Evolutionary conservation across 768 basidiomycete species (phyloP).

Genomic region (Collybia nuda): DNA sequence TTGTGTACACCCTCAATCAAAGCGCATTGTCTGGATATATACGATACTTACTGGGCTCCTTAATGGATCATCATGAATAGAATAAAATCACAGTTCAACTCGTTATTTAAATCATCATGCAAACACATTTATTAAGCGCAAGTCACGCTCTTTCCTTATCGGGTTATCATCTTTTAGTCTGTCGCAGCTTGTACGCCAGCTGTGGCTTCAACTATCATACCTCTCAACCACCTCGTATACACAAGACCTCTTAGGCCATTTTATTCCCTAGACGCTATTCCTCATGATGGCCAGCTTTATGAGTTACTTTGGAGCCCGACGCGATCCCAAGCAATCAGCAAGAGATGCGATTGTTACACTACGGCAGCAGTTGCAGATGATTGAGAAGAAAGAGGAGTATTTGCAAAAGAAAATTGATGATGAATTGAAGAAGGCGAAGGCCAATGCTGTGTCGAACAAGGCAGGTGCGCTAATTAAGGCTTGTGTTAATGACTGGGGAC

Average conservation of each 20-base stretch:
- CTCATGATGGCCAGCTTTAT: constrained; percentile 76
- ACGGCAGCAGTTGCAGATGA: constrained; percentile 91
- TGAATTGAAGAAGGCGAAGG: constrained; percentile 86
- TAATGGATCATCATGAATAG: neutral
- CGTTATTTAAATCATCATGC: too few species aligned
- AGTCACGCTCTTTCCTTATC: constrained; percentile 32
- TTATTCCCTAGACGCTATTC: constrained; percentile 3
- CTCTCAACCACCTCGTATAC: constrained; percentile 9
- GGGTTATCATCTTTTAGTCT: constrained; percentile 26
- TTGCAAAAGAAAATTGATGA: constrained; percentile 96
- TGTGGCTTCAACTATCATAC: constrained; percentile 10
- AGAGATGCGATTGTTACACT: constrained; percentile 92
- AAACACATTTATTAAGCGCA: neutral
- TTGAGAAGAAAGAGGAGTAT: constrained; percentile 99
- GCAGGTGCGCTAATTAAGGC: constrained; percentile 58
- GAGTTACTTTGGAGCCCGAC: constrained; percentile 85
- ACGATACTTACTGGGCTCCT: neutral
- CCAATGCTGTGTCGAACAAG: constrained; percentile 94
- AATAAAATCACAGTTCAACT: neutral
- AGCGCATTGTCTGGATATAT: constrained; percentile 1
- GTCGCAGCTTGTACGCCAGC: constrained; percentile 3
- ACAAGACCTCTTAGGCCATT: constrained; percentile 6
- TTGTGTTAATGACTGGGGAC: neutral
- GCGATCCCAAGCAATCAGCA: constrained; percentile 81
- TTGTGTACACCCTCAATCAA: neutral